These are phyloP conservation scores for Omphalotus guepiniiformis DNA, from an alignment of 768 basidiomycete species.

Conservation along the genomic window DNA sequence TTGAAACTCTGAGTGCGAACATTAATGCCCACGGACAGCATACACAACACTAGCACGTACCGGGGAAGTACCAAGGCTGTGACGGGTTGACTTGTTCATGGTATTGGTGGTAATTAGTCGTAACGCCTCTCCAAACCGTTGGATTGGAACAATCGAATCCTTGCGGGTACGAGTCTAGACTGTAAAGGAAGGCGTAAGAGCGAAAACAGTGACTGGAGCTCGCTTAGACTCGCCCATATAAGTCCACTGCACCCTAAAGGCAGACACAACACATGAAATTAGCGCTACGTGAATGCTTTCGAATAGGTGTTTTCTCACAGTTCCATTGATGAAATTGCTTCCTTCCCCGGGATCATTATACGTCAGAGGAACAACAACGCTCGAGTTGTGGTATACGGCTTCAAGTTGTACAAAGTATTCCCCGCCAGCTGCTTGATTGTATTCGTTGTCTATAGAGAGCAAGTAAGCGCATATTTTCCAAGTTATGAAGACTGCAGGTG, in stretches of 20 bases:
- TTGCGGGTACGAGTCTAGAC: conserved; percentile 72
- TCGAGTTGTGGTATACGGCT: conserved; percentile 24
- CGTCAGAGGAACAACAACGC: conserved; percentile 47
- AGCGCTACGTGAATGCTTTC: not conserved
- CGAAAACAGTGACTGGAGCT: not conserved
- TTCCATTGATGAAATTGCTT: conserved; percentile 43
- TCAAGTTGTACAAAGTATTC: conserved; percentile 44
- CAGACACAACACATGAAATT: not conserved
- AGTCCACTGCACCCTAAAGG: conserved; percentile 62
- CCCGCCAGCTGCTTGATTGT: conserved; percentile 35
- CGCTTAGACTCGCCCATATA: conserved; percentile 51
- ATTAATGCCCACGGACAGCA: not conserved
- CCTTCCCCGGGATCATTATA: conserved; percentile 44
- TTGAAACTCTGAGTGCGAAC: conserved; percentile 43
- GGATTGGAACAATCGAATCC: conserved; percentile 78
- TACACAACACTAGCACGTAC: conserved; percentile 25
- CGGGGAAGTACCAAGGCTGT: conserved; percentile 70
- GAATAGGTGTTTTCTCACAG: conserved; percentile 25
- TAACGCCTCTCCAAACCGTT: conserved; percentile 56
- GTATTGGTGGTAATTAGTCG: conserved; percentile 58
- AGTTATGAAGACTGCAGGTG: not conserved
- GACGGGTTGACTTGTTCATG: conserved; percentile 48
- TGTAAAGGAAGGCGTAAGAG: conserved; percentile 15
- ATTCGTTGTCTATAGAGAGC: conserved; percentile 40
- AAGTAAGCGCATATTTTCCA: not conserved